These are phyloP conservation scores for Cyclotella sp. DNA, from an alignment of 108 stramenopile species.

Conservation along the genomic window DNA sequence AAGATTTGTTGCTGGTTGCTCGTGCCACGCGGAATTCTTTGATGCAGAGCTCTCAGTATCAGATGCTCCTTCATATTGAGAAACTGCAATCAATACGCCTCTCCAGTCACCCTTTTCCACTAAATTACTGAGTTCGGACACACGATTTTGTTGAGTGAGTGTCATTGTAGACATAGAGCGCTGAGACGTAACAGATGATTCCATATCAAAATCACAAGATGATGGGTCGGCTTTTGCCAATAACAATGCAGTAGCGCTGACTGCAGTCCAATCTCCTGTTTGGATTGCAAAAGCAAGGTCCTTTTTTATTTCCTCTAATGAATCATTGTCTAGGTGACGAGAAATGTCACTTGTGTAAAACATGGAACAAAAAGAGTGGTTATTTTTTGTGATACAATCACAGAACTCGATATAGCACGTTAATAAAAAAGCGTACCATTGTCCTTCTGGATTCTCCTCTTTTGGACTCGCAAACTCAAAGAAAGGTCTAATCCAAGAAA, in stretches of 20 bases:
- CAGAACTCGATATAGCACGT: background rate
- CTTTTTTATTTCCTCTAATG: slow-evolving; percentile 4
- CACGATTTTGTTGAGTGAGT: background rate
- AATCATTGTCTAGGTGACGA: background rate
- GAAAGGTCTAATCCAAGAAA: background rate
- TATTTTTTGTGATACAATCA: background rate
- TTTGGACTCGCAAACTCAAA: slow-evolving; percentile 10
- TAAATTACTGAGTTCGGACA: slow-evolving; percentile 1
- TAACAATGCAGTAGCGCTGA: slow-evolving; percentile 9
- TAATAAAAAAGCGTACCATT: background rate
- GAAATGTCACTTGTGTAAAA: background rate
- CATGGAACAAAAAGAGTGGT: background rate
- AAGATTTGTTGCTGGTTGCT: background rate
- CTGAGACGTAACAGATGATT: slow-evolving; percentile 5
- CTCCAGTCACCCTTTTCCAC: slow-evolving; percentile 13
- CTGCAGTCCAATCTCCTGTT: slow-evolving; percentile 20
- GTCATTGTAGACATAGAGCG: background rate
- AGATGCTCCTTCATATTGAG: slow-evolving; percentile 24
- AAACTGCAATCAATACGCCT: slow-evolving; percentile 13
- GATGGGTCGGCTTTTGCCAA: slow-evolving; percentile 5
- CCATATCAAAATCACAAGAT: slow-evolving; percentile 8
- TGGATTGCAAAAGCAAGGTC: slow-evolving; percentile 12
- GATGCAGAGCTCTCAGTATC: slow-evolving; percentile 17
- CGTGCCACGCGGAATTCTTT: background rate
- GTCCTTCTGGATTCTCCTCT: background rate